Percentiles rank a stretch among this genome's conserved stretches.
Evolutionary conservation across 495 filamentous ascomycete genomes (phyloP).

Genomic region (Aspergillus funiculosus): DNA sequence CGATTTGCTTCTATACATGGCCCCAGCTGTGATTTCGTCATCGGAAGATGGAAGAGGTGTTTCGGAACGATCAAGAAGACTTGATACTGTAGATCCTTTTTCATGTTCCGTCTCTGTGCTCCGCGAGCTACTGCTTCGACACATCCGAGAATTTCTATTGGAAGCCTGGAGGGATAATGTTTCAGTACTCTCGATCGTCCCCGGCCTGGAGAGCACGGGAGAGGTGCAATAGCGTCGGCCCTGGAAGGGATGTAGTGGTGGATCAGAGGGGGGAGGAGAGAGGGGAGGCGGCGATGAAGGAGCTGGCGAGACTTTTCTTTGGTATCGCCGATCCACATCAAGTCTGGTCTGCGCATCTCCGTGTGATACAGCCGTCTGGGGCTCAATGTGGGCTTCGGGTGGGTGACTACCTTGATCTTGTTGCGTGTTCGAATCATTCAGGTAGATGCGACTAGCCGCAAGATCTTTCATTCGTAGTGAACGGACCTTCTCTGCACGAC

Average conservation of each 20-base stretch:
- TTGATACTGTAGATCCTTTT: conserved; percentile 21
- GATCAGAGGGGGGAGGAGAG: conserved; percentile 25
- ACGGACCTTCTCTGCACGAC: conserved; percentile 24
- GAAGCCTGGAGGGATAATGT: conserved; percentile 6
- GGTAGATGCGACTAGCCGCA: conserved; percentile 16
- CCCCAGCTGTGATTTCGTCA: conserved; percentile 32
- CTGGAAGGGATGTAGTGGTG: conserved; percentile 14
- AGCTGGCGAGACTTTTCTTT: conserved; percentile 25
- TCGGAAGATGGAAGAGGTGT: conserved; percentile 41
- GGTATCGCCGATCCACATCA: background rate
- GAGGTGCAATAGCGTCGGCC: conserved; percentile 21
- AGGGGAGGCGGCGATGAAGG: conserved; percentile 31
- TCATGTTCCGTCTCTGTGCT: conserved; percentile 24
- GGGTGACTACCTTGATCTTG: conserved; percentile 7
- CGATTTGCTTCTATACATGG: conserved; percentile 10
- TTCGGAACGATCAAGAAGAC: conserved; percentile 19
- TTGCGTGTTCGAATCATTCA: conserved; percentile 7
- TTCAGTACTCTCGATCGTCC: conserved; percentile 11
- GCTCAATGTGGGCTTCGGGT: background rate
- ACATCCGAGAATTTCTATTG: conserved; percentile 18
- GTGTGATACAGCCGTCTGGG: background rate
- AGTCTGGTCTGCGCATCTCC: background rate
- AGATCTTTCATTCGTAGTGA: conserved; percentile 25
- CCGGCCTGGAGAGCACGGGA: background rate
- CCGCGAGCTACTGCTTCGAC: conserved; percentile 28